These are phyloP conservation scores for Avena sativa DNA, from an alignment of 176 grass and related monocot species.

Conservation along the genomic window DNA sequence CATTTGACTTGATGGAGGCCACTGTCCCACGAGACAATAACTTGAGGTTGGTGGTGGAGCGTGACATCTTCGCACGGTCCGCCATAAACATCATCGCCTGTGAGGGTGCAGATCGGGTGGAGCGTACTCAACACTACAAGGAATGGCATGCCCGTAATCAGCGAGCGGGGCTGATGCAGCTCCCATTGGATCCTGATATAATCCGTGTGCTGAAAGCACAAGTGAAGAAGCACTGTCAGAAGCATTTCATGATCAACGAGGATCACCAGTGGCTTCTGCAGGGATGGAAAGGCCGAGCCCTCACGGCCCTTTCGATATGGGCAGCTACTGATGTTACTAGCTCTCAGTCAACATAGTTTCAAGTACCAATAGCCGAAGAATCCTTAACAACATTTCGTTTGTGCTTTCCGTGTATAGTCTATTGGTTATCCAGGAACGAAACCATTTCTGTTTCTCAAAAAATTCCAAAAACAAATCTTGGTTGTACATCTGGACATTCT, in stretches of 20 bases:
- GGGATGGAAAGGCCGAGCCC: slow-evolving; percentile 57
- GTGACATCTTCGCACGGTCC: slow-evolving; percentile 34
- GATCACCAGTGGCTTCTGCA: slow-evolving; percentile 53
- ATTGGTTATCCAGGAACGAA: neutral
- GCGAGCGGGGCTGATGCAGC: slow-evolving; percentile 50
- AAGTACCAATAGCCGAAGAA: neutral
- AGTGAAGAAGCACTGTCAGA: slow-evolving; percentile 40
- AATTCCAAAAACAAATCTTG: too few relatives aligned
- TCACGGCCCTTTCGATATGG: slow-evolving; percentile 48
- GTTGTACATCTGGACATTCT: too few relatives aligned
- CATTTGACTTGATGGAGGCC: slow-evolving; percentile 54
- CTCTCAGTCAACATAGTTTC: neutral
- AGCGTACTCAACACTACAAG: slow-evolving; percentile 51
- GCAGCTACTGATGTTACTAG: neutral
- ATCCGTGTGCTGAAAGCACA: slow-evolving; percentile 22
- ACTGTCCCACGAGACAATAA: slow-evolving; percentile 41
- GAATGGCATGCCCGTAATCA: slow-evolving; percentile 52
- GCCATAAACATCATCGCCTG: slow-evolving; percentile 53
- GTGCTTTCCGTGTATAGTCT: too few relatives aligned
- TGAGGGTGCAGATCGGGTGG: slow-evolving; percentile 50
- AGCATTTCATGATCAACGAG: slow-evolving; percentile 49
- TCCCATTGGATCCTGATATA: slow-evolving; percentile 37
- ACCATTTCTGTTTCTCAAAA: neutral
- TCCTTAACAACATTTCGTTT: neutral
- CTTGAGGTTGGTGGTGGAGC: slow-evolving; percentile 40